These are phyloP conservation scores for Leccinum subgranulosum DNA, from an alignment of 768 basidiomycete genomes.

Conservation along the genomic window DNA sequence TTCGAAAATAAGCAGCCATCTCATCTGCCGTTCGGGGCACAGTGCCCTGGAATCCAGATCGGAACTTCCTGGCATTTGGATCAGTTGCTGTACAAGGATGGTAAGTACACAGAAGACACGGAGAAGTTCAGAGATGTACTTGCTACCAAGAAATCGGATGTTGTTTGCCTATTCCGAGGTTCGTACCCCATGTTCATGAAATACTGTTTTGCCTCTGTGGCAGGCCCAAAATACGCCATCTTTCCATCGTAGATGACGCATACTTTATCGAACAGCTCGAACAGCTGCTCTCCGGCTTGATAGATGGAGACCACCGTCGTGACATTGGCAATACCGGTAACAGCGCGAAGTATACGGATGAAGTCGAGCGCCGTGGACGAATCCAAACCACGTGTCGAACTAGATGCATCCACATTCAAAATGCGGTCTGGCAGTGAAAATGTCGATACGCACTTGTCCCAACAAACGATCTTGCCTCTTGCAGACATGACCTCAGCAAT, in stretches of 20 bases:
- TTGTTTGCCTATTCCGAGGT: conserved; percentile 54
- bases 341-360: conserved; percentile 58
- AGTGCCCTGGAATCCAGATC: conserved; percentile 36
- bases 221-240: conserved; percentile 9
- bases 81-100: conserved; percentile 43
- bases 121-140: conserved; percentile 34
- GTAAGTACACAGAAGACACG: neutral
- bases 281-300: conserved; percentile 73
- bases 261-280: conserved; percentile 57
- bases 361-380: conserved; percentile 74
- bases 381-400: conserved; percentile 64
- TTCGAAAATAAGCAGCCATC: conserved; percentile 48
- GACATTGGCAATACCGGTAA: conserved; percentile 50
- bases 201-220: neutral
- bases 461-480: conserved; percentile 59
- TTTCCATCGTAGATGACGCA: conserved; percentile 8
- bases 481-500: conserved; percentile 69
- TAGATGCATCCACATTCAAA: conserved; percentile 24
- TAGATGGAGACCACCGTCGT: conserved; percentile 81
- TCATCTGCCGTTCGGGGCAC: conserved; percentile 56
- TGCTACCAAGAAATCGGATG: conserved; percentile 56
- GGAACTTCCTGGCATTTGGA: conserved; percentile 51
- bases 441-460: conserved; percentile 63
- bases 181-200: conserved; percentile 35
- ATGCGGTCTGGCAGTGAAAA: neutral